Evolutionary conservation across 2,329 filamentous ascomycete species (phyloP).

Genomic region (Colletotrichum chrysophilum): DNA sequence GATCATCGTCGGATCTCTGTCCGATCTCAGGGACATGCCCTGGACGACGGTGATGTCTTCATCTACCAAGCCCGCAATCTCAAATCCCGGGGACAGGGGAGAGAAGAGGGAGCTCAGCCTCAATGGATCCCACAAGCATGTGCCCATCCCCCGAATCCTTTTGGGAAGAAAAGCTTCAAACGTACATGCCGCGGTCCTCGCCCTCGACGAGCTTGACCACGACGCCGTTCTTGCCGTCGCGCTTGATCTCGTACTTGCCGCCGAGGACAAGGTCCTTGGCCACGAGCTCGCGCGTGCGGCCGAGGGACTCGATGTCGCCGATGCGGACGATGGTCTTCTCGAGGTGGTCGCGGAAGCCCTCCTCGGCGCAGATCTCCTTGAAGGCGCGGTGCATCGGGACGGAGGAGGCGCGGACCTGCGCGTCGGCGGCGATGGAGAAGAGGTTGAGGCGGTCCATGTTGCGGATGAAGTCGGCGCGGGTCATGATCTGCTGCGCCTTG

Average conservation of each 20-base stretch:
- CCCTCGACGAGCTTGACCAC: constrained; percentile 49
- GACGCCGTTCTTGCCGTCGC: constrained; percentile 41
- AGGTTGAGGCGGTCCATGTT: constrained; percentile 92
- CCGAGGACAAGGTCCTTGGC: constrained; percentile 92
- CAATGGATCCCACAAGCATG: neutral
- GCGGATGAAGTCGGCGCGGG: constrained; percentile 91
- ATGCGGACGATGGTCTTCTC: constrained; percentile 70
- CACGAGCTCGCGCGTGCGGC: constrained; percentile 91
- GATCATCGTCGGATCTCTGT: neutral
- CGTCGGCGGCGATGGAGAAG: constrained; percentile 88
- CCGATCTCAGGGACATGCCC: neutral
- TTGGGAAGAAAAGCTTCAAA: neutral
- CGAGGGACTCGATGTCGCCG: constrained; percentile 89
- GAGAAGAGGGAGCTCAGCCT: neutral
- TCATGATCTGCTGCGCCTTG: constrained; percentile 90
- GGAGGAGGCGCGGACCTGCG: constrained; percentile 88
- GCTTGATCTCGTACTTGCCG: constrained; percentile 75
- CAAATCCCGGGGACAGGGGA: neutral
- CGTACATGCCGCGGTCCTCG: constrained; percentile 32
- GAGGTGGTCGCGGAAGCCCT: constrained; percentile 58
- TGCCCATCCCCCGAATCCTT: neutral
- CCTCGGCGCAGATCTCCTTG: constrained; percentile 75
- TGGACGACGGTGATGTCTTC: neutral
- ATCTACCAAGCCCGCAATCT: neutral
- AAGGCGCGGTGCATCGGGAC: constrained; percentile 98